phyloP scores from a whole-genome alignment of 345 rosid genomes.

The Gossypium arboreum region DNA sequence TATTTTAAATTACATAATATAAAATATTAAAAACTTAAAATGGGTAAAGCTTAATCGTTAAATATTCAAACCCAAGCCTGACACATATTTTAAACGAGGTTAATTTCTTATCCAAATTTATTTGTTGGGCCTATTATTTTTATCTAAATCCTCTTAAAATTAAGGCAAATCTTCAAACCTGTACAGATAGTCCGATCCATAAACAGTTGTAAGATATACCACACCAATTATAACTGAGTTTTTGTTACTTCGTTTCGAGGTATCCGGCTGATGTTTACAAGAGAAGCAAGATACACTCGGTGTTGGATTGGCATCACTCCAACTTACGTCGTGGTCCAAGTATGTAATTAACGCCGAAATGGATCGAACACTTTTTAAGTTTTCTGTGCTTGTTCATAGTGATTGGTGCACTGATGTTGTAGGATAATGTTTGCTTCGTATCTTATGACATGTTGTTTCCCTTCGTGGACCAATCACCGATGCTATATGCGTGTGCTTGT shows the following conservation, averaged over 20 bases:
- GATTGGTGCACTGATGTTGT: not conserved
- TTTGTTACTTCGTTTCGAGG: slow-evolving; percentile 33
- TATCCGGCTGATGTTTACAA: slow-evolving; percentile 77
- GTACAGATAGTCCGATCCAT: no score
- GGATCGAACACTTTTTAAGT: not conserved
- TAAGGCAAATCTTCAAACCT: fast-evolving
- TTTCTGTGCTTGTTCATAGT: not conserved
- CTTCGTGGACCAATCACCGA: not conserved
- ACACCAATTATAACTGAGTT: not conserved
- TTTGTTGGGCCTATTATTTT: no score
- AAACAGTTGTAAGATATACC: no score
- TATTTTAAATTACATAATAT: no score
- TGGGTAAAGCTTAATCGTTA: fast-evolving
- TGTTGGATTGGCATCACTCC: slow-evolving; percentile 36
- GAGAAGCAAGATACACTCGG: slow-evolving; percentile 79
- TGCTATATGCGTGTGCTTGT: no score
- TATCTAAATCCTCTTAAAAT: no score
- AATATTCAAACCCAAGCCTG: fast-evolving
- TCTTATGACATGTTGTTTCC: not conserved
- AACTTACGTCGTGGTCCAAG: slow-evolving; percentile 11
- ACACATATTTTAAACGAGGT: no score
- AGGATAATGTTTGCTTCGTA: not conserved
- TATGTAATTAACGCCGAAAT: slow-evolving; percentile 32
- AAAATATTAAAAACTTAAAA: no score
- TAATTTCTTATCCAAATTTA: no score